These are phyloP conservation scores for Pichia paraexigua DNA, from an alignment of 805 yeast genomes.

Conservation along the genomic window DNA sequence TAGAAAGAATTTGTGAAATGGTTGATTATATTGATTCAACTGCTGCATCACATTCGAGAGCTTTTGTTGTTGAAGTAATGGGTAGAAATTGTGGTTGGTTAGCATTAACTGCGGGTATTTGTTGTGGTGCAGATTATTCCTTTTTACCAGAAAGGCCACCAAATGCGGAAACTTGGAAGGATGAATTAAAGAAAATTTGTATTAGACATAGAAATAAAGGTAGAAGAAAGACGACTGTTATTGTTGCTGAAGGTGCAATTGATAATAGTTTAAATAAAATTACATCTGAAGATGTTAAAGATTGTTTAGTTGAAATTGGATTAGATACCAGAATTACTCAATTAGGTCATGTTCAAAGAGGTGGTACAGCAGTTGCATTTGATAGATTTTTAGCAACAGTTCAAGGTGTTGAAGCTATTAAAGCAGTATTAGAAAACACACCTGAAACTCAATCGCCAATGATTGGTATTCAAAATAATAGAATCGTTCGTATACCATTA, in stretches of 20 bases:
- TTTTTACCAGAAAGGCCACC: conserved; percentile 95
- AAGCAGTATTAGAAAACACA: conserved; percentile 80
- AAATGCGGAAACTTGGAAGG: conserved; percentile 63
- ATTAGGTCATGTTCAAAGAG: conserved; percentile 96
- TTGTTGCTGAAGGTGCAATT: conserved; percentile 97
- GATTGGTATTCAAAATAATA: conserved; percentile 84
- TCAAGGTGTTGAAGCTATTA: conserved; percentile 97
- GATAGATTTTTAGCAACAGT: conserved; percentile 88
- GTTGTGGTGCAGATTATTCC: conserved; percentile 92
- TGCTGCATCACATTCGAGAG: conserved; percentile 94
- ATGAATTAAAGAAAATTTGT: conserved; percentile 68
- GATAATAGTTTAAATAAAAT: conserved; percentile 75
- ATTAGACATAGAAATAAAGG: conserved; percentile 77
- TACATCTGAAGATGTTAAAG: conserved; percentile 70
- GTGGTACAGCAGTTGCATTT: conserved; percentile 95
- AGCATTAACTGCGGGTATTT: conserved; percentile 94
- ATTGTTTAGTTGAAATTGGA: conserved; percentile 74
- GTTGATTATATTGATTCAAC: conserved; percentile 97
- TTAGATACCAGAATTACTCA: conserved; percentile 93
- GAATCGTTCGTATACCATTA: conserved; percentile 74
- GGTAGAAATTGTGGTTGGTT: conserved; percentile 99
- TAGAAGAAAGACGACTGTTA: conserved; percentile 88
- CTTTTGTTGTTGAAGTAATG: conserved; percentile 97
- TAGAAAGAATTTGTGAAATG: conserved; percentile 87
- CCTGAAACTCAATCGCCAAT: conserved; percentile 92